These are phyloP conservation scores for Neotropicomus parvogracilis DNA, from an alignment of 1,284 basidiomycete genomes.

Conservation along the genomic window DNA sequence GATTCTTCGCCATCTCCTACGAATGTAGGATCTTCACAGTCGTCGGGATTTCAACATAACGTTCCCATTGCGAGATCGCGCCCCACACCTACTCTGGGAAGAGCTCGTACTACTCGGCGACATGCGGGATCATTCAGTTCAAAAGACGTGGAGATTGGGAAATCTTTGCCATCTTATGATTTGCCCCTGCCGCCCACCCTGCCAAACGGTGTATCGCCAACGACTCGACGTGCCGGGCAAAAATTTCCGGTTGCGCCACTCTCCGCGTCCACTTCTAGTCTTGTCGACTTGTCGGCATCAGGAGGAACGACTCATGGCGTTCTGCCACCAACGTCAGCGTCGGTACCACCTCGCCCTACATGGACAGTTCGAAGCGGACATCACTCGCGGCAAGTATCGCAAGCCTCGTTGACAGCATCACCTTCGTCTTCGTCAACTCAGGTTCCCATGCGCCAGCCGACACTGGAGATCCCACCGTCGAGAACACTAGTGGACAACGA, in stretches of 20 bases:
- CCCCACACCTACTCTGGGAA: constrained; percentile 26
- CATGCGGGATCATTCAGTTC: constrained; percentile 92
- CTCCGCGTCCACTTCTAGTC: constrained; percentile 24
- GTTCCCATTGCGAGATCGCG: constrained; percentile 40
- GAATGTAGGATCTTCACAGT: constrained; percentile 23
- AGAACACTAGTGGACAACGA: constrained; percentile 64
- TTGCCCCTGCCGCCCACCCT: constrained; percentile 31
- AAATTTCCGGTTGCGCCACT: constrained; percentile 33
- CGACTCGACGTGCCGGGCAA: constrained; percentile 48
- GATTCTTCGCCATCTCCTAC: constrained; percentile 22
- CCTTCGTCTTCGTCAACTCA: constrained; percentile 42
- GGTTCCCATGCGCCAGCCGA: constrained; percentile 34
- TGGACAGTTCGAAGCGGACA: constrained; percentile 16
- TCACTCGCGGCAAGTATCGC: constrained; percentile 60
- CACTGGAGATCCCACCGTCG: constrained; percentile 46
- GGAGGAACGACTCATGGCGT: constrained; percentile 9
- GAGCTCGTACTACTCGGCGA: constrained; percentile 56
- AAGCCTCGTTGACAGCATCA: constrained; percentile 48
- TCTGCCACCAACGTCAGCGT: constrained; percentile 14
- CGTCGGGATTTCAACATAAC: constrained; percentile 26
- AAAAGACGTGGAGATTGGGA: constrained; percentile 87
- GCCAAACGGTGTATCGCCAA: constrained; percentile 38
- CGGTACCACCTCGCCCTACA: constrained; percentile 14
- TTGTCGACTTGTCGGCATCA: constrained; percentile 13
- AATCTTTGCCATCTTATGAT: constrained; percentile 68